Conservation (phyloP, 202 grass and related monocot genomes). For the Brachypodium distachyon region DNA sequence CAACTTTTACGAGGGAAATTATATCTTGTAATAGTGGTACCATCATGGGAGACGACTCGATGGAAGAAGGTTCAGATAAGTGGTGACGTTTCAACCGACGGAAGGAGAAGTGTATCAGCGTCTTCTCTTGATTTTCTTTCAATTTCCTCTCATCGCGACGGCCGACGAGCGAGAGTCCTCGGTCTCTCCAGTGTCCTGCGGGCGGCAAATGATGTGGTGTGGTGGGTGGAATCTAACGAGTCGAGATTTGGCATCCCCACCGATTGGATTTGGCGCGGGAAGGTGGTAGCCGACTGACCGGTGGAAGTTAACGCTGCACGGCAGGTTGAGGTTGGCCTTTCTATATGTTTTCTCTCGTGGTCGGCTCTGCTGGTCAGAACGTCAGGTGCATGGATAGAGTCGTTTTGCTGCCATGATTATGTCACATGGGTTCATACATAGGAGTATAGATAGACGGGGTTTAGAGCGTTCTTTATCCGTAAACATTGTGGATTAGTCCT, state of each 20-base stretch:
- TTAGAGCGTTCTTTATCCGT: neutral
- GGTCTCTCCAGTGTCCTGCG: neutral
- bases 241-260: neutral
- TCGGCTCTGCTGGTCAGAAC: neutral
- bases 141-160: no score
- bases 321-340: neutral
- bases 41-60: no score
- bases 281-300: neutral
- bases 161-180: neutral
- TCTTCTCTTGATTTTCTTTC: neutral
- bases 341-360: neutral
- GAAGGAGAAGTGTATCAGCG: neutral
- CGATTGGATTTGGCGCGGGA: constrained; percentile 8
- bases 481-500: no score
- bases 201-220: neutral
- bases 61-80: neutral
- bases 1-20: neutral
- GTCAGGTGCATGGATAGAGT: neutral
- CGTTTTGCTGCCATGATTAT: neutral
- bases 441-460: neutral
- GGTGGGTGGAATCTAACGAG: neutral
- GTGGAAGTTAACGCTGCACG: neutral
- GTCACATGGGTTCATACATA: neutral
- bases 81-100: neutral
- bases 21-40: no score